Percentiles rank a stretch among this genome's conserved stretches.
Conservation (phyloP, 2,329 filamentous ascomycete species). For the Aureobasidium sp. region DNA sequence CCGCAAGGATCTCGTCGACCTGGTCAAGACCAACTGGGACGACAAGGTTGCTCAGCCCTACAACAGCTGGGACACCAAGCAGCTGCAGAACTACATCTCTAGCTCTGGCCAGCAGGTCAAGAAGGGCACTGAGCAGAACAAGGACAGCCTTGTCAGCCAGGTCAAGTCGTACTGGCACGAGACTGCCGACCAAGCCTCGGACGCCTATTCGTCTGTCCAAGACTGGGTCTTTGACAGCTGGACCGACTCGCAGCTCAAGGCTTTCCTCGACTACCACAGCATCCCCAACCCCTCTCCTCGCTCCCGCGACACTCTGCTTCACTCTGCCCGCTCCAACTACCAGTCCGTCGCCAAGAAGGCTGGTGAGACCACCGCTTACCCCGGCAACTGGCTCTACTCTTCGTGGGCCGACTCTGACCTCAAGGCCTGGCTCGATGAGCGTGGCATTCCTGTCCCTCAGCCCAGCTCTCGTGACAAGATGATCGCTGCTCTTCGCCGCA, state of each 20-base stretch:
- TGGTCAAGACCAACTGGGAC: slow-evolving; percentile 90
- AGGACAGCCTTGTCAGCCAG: slow-evolving; percentile 60
- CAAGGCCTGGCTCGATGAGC: slow-evolving; percentile 86
- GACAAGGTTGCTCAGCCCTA: slow-evolving; percentile 67
- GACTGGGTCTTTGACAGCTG: slow-evolving; percentile 96
- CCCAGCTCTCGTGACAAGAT: slow-evolving; percentile 78
- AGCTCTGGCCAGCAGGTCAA: slow-evolving; percentile 65
- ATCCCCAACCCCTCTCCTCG: slow-evolving; percentile 85
- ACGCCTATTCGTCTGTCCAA: slow-evolving; percentile 65
- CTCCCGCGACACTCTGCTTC: slow-evolving; percentile 73
- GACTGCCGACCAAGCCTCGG: slow-evolving; percentile 66
- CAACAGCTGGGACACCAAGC: slow-evolving; percentile 64
- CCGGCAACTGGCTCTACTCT: slow-evolving; percentile 89
- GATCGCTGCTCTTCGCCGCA: slow-evolving; percentile 82
- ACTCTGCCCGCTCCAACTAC: slow-evolving; percentile 73
- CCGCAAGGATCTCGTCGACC: slow-evolving; percentile 85
- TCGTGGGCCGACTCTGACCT: slow-evolving; percentile 89
- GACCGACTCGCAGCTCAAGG: slow-evolving; percentile 88
- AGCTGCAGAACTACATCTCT: slow-evolving; percentile 61
- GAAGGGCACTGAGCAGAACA: slow-evolving; percentile 59
- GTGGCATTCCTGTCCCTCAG: slow-evolving; percentile 80
- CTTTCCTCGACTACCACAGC: slow-evolving; percentile 80
- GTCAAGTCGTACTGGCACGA: slow-evolving; percentile 73
- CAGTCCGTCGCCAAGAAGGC: slow-evolving; percentile 66
- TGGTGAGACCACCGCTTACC: slow-evolving; percentile 76